A percentile compares a stretch with the other conserved stretches of the same genome.
Conservation (phyloP, 2,329 filamentous ascomycete species). For the Hypocrella siamensis region DNA sequence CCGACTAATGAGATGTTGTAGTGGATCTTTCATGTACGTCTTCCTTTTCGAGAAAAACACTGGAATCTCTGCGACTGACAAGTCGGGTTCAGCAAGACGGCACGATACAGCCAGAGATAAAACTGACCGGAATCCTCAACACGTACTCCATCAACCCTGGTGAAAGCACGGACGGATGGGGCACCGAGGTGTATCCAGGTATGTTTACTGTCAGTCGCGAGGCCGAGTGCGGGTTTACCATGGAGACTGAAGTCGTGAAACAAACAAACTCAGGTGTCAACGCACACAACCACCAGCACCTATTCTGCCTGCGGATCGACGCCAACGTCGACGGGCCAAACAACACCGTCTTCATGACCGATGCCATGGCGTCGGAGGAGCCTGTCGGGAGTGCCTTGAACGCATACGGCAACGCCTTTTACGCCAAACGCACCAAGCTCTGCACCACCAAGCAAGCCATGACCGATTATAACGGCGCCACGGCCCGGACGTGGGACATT, state of each 20-base stretch:
- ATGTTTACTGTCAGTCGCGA: too few relatives aligned
- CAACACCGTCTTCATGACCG: slow-evolving; percentile 76
- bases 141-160: slow-evolving; percentile 70
- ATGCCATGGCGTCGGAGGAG: slow-evolving; percentile 54
- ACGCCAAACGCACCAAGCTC: slow-evolving; percentile 68
- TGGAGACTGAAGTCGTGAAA: not conserved
- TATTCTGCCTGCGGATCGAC: slow-evolving; percentile 82
- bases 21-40: slow-evolving; percentile 62
- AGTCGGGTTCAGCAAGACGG: slow-evolving; percentile 49
- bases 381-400: slow-evolving; percentile 72
- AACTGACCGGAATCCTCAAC: slow-evolving; percentile 84
- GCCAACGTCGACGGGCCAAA: slow-evolving; percentile 72
- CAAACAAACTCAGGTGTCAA: slow-evolving; percentile 53
- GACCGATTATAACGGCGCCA: slow-evolving; percentile 69
- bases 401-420: slow-evolving; percentile 81
- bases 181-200: slow-evolving; percentile 70
- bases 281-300: slow-evolving; percentile 89
- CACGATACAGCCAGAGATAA: slow-evolving; percentile 81
- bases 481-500: slow-evolving; percentile 80
- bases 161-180: slow-evolving; percentile 76
- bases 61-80: slow-evolving; percentile 5
- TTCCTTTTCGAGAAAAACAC: not conserved
- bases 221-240: not conserved
- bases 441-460: slow-evolving; percentile 50
- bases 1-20: slow-evolving; percentile 30